Evolutionary conservation across 192 early-diverging fungal species (phyloP).

Genomic region (Lobulomyces angularis): DNA sequence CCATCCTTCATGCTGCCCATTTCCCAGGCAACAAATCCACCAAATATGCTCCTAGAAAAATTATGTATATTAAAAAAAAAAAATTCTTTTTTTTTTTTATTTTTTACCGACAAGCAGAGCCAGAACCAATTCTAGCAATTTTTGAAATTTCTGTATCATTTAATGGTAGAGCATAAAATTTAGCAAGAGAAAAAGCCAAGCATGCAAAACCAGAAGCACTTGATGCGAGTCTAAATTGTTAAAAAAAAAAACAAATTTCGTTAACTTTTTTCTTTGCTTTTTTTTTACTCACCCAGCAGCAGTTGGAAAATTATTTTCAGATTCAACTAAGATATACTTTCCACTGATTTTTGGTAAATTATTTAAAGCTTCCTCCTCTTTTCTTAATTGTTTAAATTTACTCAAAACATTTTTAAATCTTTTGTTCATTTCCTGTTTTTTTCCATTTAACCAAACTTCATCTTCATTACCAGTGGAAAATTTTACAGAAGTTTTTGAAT

Average conservation of each 20-base stretch:
- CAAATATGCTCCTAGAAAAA: slow-evolving; percentile 92
- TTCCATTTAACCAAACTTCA: slow-evolving; percentile 92
- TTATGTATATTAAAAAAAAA: too few relatives aligned
- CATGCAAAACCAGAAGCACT: slow-evolving; percentile 93
- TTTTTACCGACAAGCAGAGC: slow-evolving; percentile 95
- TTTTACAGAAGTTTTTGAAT: slow-evolving; percentile 85
- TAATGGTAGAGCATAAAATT: slow-evolving; percentile 61
- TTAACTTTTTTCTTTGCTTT: too few relatives aligned
- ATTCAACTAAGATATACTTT: slow-evolving; percentile 72
- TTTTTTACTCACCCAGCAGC: too few relatives aligned
- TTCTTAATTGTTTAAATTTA: slow-evolving; percentile 61
- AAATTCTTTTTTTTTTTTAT: too few relatives aligned
- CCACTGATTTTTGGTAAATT: slow-evolving; percentile 41
- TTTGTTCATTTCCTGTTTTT: slow-evolving; percentile 74
- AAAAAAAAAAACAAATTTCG: too few relatives aligned
- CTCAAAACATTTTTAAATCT: slow-evolving; percentile 74
- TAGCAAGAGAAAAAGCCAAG: slow-evolving; percentile 69
- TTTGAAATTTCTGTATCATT: slow-evolving; percentile 59
- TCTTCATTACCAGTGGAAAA: slow-evolving; percentile 38
- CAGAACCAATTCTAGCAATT: slow-evolving; percentile 88
- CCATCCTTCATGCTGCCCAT: slow-evolving; percentile 75
- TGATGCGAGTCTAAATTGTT: slow-evolving; percentile 88
- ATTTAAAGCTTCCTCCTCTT: slow-evolving; percentile 18
- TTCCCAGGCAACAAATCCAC: slow-evolving; percentile 97
- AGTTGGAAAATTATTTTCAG: slow-evolving; percentile 99